phyloP scores from a whole-genome alignment of 345 rosid genomes.

The Populus pruinosa region DNA sequence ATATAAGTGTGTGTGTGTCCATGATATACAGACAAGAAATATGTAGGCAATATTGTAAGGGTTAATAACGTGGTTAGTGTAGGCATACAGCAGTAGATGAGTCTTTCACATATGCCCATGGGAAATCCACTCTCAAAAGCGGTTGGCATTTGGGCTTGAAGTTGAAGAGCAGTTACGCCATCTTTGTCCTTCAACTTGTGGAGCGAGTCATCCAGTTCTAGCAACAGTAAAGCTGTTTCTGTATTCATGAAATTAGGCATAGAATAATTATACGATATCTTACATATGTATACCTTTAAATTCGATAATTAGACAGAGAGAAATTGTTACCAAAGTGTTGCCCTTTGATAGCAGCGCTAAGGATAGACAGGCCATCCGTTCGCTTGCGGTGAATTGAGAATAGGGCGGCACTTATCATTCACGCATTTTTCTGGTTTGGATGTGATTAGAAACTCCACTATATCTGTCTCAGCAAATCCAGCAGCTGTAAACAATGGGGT shows the following conservation, averaged over 20 bases:
- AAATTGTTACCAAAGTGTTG: constrained; percentile 17
- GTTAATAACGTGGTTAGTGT: too few relatives aligned
- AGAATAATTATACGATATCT: too few relatives aligned
- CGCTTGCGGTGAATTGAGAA: background rate
- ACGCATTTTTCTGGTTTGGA: background rate
- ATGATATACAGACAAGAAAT: too few relatives aligned
- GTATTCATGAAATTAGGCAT: background rate
- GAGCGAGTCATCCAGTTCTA: background rate
- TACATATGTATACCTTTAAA: too few relatives aligned
- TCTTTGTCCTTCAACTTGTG: constrained; percentile 3
- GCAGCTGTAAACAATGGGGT: too few relatives aligned
- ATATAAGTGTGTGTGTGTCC: too few relatives aligned
- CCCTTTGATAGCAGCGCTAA: constrained; percentile 23
- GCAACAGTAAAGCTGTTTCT: constrained; percentile 28
- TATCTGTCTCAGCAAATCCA: too few relatives aligned
- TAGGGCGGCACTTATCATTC: background rate
- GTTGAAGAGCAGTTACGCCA: constrained; percentile 16
- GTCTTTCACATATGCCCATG: too few relatives aligned
- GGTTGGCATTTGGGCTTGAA: constrained; percentile 16
- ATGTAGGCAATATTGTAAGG: too few relatives aligned
- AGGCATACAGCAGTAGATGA: too few relatives aligned
- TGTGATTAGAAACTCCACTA: too few relatives aligned
- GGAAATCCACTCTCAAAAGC: background rate
- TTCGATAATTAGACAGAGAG: background rate
- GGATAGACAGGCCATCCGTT: background rate